Evolutionary conservation across 306 rosid species (phyloP), one percentile per base, ranked within the genome.

Genomic region (Acacia confusa): DNA sequence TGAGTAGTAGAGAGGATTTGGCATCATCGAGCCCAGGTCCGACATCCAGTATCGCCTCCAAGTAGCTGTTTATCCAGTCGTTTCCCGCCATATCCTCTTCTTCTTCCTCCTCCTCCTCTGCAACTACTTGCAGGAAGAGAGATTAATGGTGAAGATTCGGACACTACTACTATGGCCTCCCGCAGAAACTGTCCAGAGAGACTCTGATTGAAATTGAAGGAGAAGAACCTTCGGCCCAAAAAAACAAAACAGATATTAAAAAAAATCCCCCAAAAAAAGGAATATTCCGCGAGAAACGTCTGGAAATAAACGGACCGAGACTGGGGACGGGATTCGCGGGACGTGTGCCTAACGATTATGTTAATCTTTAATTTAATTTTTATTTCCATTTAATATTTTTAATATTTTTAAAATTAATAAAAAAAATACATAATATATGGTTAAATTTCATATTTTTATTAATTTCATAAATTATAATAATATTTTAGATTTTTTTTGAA

Each of bases 11-110:
- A 64, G 99, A 95, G 43, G 99, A 89, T 57, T 93, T 95, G 44
- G 90, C 90, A 28, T 93, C 96, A 38, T 95, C 98, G 0, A 95
- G 86, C 9, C 85, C 91, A 1, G 99, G 98, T 0, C 98, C 98
- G 32, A 93, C 97, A 86, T 95, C 99, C 8, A 95, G 88, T 58
- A 95, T 95, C 55, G 99, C 99, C 48, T 95, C 99, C 41, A 95
- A 86, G 82, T 95, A 95, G 71, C 98, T 95, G 86, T 95, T 95
- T 7, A 95, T 70, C 99, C 99, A 95, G 80, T 95, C 99, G 77
- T 95, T 95, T 19, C 97, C 98, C 10, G 98, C 98, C 98, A 91
- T 95, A 25, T 30, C 22, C 63, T 24, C 76, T 4, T n/a, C 22
- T 11, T 17, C 43, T 19, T 16, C 28, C 43, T 28, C 79, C 61